Conservation (phyloP, 192 early-diverging fungal species). For the Coemansia sp. region DNA sequence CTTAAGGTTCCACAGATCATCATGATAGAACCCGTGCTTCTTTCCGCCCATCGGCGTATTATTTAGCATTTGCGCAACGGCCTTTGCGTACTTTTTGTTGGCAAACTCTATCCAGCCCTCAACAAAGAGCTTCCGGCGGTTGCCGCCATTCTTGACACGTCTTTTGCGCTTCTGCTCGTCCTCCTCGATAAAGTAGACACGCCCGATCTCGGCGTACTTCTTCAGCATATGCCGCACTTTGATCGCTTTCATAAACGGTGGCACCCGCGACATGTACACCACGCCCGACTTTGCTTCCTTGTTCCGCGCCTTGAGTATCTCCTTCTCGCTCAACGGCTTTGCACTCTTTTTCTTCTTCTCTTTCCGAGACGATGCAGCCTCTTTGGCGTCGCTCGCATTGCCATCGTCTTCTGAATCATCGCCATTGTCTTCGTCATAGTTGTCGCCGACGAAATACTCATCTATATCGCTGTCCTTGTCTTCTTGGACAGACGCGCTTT, state of each 20-base stretch:
- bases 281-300: constrained; percentile 68
- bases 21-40: constrained; percentile 81
- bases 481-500: background rate
- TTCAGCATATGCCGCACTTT: constrained; percentile 76
- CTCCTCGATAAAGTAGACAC: constrained; percentile 85
- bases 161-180: constrained; percentile 68
- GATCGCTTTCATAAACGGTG: constrained; percentile 88
- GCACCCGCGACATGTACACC: constrained; percentile 86
- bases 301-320: constrained; percentile 59
- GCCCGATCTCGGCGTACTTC: constrained; percentile 74
- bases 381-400: constrained; percentile 5
- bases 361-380: background rate
- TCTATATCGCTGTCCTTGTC: constrained; percentile 5
- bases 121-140: constrained; percentile 79
- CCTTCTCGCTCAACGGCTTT: constrained; percentile 34
- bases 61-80: constrained; percentile 75
- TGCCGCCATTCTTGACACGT: constrained; percentile 83
- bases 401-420: constrained; percentile 11
- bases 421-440: constrained; percentile 8
- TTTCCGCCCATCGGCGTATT: constrained; percentile 82
- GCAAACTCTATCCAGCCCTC: constrained; percentile 98
- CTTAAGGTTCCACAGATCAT: constrained; percentile 97
- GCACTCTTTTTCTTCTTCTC: constrained; percentile 2
- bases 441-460: constrained; percentile 18
- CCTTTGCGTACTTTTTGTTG: constrained; percentile 88